Evolutionary conservation across 345 rosid genomes (phyloP).

Genomic region (Bruguiera parviflora): DNA sequence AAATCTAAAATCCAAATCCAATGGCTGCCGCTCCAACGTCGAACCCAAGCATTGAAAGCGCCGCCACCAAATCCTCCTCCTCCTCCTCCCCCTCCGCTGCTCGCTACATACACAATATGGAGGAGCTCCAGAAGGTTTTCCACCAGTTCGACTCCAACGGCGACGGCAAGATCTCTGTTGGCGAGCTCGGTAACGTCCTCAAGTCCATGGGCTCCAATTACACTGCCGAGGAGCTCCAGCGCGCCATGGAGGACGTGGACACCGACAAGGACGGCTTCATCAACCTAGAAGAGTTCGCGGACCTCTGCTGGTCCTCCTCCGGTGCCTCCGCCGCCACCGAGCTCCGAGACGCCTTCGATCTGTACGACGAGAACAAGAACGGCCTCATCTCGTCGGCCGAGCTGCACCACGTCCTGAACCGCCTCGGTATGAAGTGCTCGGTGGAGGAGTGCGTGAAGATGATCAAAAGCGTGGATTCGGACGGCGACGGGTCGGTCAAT

Average conservation of each 20-base stretch:
- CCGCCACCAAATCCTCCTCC: background rate
- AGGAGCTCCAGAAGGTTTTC: slow-evolving; percentile 63
- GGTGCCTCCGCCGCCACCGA: slow-evolving; percentile 35
- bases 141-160: slow-evolving; percentile 74
- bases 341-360: slow-evolving; percentile 83
- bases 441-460: slow-evolving; percentile 61
- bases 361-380: slow-evolving; percentile 75
- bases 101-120: slow-evolving; percentile 6
- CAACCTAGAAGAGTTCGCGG: slow-evolving; percentile 54
- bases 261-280: slow-evolving; percentile 73
- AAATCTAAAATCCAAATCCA: background rate
- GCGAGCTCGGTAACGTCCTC: slow-evolving; percentile 61
- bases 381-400: slow-evolving; percentile 71
- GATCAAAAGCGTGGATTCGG: slow-evolving; percentile 72
- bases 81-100: background rate
- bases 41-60: background rate
- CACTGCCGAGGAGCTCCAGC: slow-evolving; percentile 43
- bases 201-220: slow-evolving; percentile 56
- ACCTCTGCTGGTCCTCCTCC: slow-evolving; percentile 53
- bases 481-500: slow-evolving; percentile 83
- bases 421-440: slow-evolving; percentile 65
- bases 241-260: slow-evolving; percentile 72
- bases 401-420: slow-evolving; percentile 62
- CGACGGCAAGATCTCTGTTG: slow-evolving; percentile 83
- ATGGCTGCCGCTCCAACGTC: background rate